Evolutionary conservation across 116 monocot species (phyloP).

Genomic region (Posidonia oceanica): DNA sequence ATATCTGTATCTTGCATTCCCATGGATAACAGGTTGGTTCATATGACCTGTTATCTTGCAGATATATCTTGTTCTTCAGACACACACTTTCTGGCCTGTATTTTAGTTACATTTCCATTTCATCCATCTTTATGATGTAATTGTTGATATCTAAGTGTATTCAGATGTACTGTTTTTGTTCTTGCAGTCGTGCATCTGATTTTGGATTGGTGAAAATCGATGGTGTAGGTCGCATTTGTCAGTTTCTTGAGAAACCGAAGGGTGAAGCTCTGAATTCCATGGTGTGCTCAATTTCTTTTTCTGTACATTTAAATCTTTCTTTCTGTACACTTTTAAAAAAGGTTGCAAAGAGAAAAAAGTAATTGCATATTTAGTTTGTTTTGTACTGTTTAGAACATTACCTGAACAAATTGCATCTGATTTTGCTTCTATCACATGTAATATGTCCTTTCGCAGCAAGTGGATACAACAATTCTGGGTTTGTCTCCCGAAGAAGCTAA

Average conservation of each 20-base stretch:
- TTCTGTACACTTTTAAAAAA: background rate
- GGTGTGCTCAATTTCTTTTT: slow-evolving; percentile 19
- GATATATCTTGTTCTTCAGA: too few species aligned
- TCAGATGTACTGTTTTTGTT: background rate
- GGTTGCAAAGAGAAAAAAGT: background rate
- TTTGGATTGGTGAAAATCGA: slow-evolving; percentile 69
- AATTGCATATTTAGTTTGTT: background rate
- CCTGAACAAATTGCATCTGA: background rate
- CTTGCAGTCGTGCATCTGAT: slow-evolving; percentile 51
- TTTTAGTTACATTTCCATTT: too few species aligned
- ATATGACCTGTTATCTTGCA: too few species aligned
- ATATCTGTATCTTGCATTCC: slow-evolving; percentile 72
- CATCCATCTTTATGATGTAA: too few species aligned
- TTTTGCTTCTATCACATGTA: too few species aligned
- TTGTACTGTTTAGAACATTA: slow-evolving; percentile 1
- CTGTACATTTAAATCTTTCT: background rate
- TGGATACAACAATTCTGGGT: slow-evolving; percentile 42
- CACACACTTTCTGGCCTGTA: too few species aligned
- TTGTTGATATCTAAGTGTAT: background rate
- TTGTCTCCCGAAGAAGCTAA: slow-evolving; percentile 33
- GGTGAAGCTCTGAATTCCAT: slow-evolving; percentile 45
- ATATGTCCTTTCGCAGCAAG: slow-evolving; percentile 30
- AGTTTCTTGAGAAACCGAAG: slow-evolving; percentile 67
- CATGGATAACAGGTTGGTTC: slow-evolving; percentile 51
- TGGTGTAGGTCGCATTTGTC: slow-evolving; percentile 30